Evolutionary conservation across 768 basidiomycete genomes (phyloP).

Genomic region (Leccinum imitatum): DNA sequence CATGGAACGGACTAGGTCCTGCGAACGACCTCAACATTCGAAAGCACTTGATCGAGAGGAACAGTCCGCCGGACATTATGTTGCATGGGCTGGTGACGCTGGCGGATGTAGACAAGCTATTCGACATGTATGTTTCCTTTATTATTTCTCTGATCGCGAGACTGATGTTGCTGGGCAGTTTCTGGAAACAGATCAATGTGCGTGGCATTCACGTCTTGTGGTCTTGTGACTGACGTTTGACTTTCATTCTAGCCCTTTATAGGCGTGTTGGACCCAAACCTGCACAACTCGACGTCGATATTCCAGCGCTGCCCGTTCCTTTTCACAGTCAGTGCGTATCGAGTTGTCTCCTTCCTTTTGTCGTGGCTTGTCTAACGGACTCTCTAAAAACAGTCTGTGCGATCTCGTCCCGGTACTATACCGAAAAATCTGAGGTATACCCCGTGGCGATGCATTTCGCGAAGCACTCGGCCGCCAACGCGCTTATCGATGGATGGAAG

Average conservation of each 20-base stretch:
- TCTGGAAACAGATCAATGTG: conserved; percentile 70
- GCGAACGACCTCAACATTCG: conserved; percentile 70
- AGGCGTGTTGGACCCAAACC: conserved; percentile 73
- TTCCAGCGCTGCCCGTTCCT: conserved; percentile 87
- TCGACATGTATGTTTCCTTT: conserved; percentile 62
- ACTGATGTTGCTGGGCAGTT: conserved; percentile 42
- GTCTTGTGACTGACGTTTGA: conserved; percentile 1
- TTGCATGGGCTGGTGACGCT: conserved; percentile 77
- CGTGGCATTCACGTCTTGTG: conserved; percentile 19
- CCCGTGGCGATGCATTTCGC: conserved; percentile 89
- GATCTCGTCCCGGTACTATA: conserved; percentile 77
- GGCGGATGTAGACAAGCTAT: conserved; percentile 79
- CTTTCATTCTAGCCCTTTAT: conserved; percentile 49
- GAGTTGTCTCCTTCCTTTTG: not conserved
- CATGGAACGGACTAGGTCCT: conserved; percentile 46
- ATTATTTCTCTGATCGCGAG: not conserved
- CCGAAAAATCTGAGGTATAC: conserved; percentile 80
- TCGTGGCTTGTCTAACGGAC: not conserved
- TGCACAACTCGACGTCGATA: conserved; percentile 78
- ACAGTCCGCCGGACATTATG: conserved; percentile 79
- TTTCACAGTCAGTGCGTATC: conserved; percentile 75
- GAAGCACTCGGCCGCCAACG: conserved; percentile 77
- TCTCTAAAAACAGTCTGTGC: conserved; percentile 64
- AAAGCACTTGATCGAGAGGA: conserved; percentile 70
- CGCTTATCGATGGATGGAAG: conserved; percentile 78